A percentile compares a stretch with the other conserved stretches of the same genome.
Evolutionary conservation across 306 rosid species (phyloP).

Genomic region (Quercus wislizeni): DNA sequence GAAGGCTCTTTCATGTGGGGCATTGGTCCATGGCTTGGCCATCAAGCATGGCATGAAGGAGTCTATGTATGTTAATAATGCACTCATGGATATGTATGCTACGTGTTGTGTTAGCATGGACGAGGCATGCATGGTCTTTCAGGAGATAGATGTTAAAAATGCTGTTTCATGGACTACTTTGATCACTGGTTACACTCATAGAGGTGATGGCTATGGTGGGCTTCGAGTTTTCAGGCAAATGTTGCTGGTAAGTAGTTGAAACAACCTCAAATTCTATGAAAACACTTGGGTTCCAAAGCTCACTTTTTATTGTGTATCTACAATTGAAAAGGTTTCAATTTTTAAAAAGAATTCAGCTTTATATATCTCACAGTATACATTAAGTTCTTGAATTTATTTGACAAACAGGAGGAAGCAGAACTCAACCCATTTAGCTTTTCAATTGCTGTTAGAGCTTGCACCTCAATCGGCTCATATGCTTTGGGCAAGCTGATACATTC

Average conservation of each 20-base stretch:
- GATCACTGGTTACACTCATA: constrained; percentile 73
- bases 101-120: constrained; percentile 55
- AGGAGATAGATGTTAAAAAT: constrained; percentile 42
- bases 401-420: constrained; percentile 67
- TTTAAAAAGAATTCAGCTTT: neutral
- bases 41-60: constrained; percentile 50
- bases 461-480: constrained; percentile 38
- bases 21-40: constrained; percentile 50
- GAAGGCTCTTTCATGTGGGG: constrained; percentile 50
- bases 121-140: constrained; percentile 49
- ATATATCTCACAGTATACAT: neutral
- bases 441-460: constrained; percentile 72
- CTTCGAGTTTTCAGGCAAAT: constrained; percentile 58
- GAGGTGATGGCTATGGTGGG: constrained; percentile 56
- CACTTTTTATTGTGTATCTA: neutral
- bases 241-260: constrained; percentile 47
- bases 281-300: neutral
- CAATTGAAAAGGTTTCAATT: neutral
- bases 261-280: neutral
- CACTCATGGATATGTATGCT: constrained; percentile 71
- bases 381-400: constrained; percentile 25
- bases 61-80: constrained; percentile 58
- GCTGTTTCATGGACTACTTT: constrained; percentile 69
- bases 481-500: constrained; percentile 72
- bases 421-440: constrained; percentile 64